Base-by-base conservation (phyloP, 352 stramenopile genomes). In the Saprolegnia parasitica region DNA sequence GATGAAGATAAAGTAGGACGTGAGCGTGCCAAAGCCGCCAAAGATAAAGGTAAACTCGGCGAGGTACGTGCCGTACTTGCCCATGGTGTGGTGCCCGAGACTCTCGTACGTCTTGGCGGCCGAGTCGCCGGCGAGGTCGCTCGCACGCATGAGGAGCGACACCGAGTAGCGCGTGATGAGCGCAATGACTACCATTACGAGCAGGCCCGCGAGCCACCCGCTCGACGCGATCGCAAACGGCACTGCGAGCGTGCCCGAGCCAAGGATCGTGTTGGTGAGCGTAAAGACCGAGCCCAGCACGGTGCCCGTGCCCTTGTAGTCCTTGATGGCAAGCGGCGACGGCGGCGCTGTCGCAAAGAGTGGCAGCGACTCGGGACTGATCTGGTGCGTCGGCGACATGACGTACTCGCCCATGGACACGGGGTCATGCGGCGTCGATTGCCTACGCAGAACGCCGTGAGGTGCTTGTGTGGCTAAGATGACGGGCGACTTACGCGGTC, bases 11-110 rank as follows among this genome's bases (percentile, higher is more conserved):
- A 90, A 81, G 65, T 92, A 92, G 71, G 82, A 90, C 72, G 89
- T 81, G 29, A 92, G 78, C 35, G 84, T 90, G 29, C 84, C 84
- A 26, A 92, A 92, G 21, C 83, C 83, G n/a, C 83, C 83, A 57
- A 91, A 90, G 65, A 91, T 91, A 74, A 91, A 91, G 16, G 83
- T 91, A 62, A 91, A 91, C 73, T 91, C 81, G 32, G 83, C 83
- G 37, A 91, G 65, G 39, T 73, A 70, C 55, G 81, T 87, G 57
- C 83, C 81, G 21, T 81, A 75, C 1, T 71, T 74, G 37, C 81
- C 83, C 81, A 91, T 85, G 0, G 83, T 91, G 60, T 81, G 87
- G 66, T 91, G 83, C 0, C 83, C 83, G 9, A 91, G 68, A 66
- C 77, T 86, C 65, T 91, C 83, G 73, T 91, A 91, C 61, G 84